Evolutionary conservation across 2,329 filamentous ascomycete species (phyloP), one percentile per base, ranked within the genome.

Genomic region (Xenoacremonium recifei): DNA sequence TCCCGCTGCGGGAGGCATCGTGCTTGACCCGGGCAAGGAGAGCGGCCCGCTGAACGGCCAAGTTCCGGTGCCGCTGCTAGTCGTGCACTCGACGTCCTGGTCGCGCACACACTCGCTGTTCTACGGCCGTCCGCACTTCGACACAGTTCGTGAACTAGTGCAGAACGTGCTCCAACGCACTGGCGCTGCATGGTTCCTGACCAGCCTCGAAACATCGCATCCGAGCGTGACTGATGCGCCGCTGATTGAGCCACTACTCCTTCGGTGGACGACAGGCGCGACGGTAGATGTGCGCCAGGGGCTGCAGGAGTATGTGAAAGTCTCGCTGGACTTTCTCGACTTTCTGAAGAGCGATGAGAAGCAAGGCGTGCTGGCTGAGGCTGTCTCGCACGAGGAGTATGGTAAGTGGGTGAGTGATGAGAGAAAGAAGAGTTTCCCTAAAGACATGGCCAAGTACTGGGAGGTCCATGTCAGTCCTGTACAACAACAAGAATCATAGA

Each of bases 181-280:
- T 12, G 68, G 70, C 34, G 56, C 70, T 4, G 65, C 67, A 3
- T 80, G 76, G 76, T 80, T 80, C 60, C 59, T 79, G 53, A 80
- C 76, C 2, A 71, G 70, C 20, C 55, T 77, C 2, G 73, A 74
- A 21, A 79, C 76, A 0, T 66, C 79, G 0, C 83, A 87, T 53
- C 80, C 83, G 0, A 79, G 75, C 9, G 77, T 84, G 16, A 85
- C 83, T 0, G 83, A 86, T 54, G 83, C 82, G 13, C 81, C 82
- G 1, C 66, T 86, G 3, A 71, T 87, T 6, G 75, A 84, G 46
- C 82, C 82, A 0, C 63, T 75, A 37, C 64, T 86, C 20, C 67
- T 86, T 33, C 72, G 76, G 42, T 76, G 78, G 66, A 78, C 79
- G 0, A 85, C 82, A 0, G 79, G 80, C 0, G 77, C 82, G 0